Percentiles rank a stretch among this genome's conserved stretches.
Conservation (phyloP, 176 grass and related monocot species). For the bread wheat (Triticum aestivum) region IWGSC_CS_RefSeq_v2.1 NC_057802.1:302966806-302967305, state of each 20-base stretch:
- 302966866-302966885: background rate
- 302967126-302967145: background rate
- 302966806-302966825: background rate
- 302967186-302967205: slow-evolving; percentile 99
- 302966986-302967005: slow-evolving; percentile 40
- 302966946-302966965: slow-evolving; percentile 93
- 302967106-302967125: slow-evolving; percentile 17
- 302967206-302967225: slow-evolving; percentile 78
- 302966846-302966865: background rate
- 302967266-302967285: background rate
- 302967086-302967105: slow-evolving; percentile 32
- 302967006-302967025: slow-evolving; percentile 17
- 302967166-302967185: slow-evolving; percentile 41
- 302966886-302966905: background rate
- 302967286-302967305: background rate
- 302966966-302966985: slow-evolving; percentile 90
- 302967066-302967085: slow-evolving; percentile 30
- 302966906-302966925: slow-evolving; percentile 1
- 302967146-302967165: background rate
- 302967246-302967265: slow-evolving; percentile 89
- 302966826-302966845: background rate
- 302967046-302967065: slow-evolving; percentile 19
- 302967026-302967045: background rate
- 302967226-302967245: slow-evolving; percentile 88
- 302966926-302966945: slow-evolving; percentile 38